Evolutionary conservation across 306 rosid species (phyloP).

Genomic region (Vigna hirtella): DNA sequence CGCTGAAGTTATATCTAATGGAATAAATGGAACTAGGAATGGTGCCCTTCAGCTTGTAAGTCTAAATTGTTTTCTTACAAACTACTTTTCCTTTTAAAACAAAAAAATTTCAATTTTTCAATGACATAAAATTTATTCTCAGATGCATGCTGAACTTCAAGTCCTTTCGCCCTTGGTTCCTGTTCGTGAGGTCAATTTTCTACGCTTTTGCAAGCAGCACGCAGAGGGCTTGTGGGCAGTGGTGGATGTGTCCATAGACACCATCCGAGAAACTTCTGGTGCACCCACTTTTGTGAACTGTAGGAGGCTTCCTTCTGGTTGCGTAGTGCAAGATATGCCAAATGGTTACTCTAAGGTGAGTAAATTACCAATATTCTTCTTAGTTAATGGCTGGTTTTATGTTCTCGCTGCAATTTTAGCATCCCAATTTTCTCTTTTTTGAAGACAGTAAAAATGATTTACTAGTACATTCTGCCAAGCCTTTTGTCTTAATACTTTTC

Average conservation of each 20-base stretch:
- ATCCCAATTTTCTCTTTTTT: conserved; percentile 35
- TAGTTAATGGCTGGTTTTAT: neutral
- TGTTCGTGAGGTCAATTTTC: conserved; percentile 76
- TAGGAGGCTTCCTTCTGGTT: conserved; percentile 92
- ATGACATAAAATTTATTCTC: neutral
- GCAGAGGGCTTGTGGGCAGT: conserved; percentile 95
- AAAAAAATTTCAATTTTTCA: neutral
- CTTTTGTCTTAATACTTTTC: conserved; percentile 16
- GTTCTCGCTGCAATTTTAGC: conserved; percentile 14
- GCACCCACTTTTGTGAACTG: conserved; percentile 61
- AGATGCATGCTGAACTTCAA: conserved; percentile 96
- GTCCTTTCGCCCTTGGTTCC: conserved; percentile 90
- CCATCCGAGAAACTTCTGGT: conserved; percentile 65
- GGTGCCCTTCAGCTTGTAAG: conserved; percentile 85
- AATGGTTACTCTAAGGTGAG: conserved; percentile 89
- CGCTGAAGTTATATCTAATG: conserved; percentile 72
- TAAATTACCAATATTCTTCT: neutral
- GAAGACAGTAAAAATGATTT: conserved; percentile 47
- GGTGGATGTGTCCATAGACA: conserved; percentile 81
- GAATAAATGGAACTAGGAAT: conserved; percentile 87
- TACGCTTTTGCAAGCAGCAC: conserved; percentile 87
- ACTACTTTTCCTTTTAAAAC: neutral
- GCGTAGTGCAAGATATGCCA: conserved; percentile 92
- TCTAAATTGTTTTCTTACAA: neutral
- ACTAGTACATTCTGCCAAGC: conserved; percentile 22